Conservation (phyloP, 768 basidiomycete genomes). For the Multifurca ochricompacta region DNA sequence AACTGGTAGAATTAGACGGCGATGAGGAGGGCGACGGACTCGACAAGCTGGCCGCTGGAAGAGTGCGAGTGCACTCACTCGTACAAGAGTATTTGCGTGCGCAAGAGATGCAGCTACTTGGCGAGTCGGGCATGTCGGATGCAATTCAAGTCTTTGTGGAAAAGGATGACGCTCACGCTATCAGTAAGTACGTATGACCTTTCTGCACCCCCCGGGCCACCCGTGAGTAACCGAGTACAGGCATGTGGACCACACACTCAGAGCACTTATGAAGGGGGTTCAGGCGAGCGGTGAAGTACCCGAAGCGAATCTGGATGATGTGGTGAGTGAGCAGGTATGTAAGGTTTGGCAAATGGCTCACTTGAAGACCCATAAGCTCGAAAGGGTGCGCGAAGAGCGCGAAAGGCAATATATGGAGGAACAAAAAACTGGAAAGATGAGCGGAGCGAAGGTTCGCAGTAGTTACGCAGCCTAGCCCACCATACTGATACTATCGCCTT, state of each 20-base stretch:
- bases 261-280: slow-evolving; percentile 58
- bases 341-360: background rate
- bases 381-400: slow-evolving; percentile 61
- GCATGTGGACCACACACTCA: slow-evolving; percentile 56
- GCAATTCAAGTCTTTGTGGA: slow-evolving; percentile 95
- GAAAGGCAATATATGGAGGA: slow-evolving; percentile 55
- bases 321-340: slow-evolving; percentile 37
- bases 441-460: slow-evolving; percentile 2
- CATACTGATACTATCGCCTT: background rate
- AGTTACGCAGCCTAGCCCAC: background rate
- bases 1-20: slow-evolving; percentile 54
- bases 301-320: slow-evolving; percentile 69
- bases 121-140: slow-evolving; percentile 85
- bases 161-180: slow-evolving; percentile 94
- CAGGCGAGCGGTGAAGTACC: slow-evolving; percentile 55
- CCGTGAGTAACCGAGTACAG: slow-evolving; percentile 30
- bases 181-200: slow-evolving; percentile 58
- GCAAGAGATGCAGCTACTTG: slow-evolving; percentile 87
- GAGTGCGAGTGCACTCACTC: slow-evolving; percentile 78
- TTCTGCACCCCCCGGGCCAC: background rate
- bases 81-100: slow-evolving; percentile 89
- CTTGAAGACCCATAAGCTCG: slow-evolving; percentile 38
- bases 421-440: slow-evolving; percentile 26
- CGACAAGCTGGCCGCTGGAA: slow-evolving; percentile 41
- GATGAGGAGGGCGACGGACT: slow-evolving; percentile 16